Conservation (phyloP, 169 alveolate species). For the Neospora caninum region DNA sequence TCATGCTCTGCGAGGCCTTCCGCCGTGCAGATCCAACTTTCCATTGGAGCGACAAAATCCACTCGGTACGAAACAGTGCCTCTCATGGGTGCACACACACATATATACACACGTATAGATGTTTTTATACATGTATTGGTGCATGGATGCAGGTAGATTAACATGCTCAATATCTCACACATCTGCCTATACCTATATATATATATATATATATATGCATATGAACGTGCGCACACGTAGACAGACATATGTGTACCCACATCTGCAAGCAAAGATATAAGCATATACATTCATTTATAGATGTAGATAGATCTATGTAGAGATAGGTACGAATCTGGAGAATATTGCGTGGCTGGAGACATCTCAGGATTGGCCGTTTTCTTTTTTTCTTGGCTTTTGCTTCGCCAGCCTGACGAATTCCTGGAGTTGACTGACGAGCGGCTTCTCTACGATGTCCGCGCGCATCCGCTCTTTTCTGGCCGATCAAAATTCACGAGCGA, state of each 20-base stretch:
- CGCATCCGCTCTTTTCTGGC: constrained; percentile 11
- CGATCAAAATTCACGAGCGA: constrained; percentile 10
- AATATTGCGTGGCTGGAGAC: no score
- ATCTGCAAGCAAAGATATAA: background rate
- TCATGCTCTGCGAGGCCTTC: constrained; percentile 43
- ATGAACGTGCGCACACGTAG: background rate
- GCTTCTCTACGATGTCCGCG: constrained; percentile 3
- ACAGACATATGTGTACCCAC: background rate
- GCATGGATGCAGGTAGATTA: background rate
- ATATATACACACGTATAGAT: background rate
- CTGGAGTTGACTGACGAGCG: constrained; percentile 29
- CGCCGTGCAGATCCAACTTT: constrained; percentile 30
- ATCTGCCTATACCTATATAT: background rate
- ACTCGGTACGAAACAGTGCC: background rate
- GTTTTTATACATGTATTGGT: background rate
- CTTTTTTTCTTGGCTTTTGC: background rate
- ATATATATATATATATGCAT: background rate
- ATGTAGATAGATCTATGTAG: background rate
- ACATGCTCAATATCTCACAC: background rate
- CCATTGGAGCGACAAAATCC: constrained; percentile 14
- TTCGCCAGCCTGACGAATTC: constrained; percentile 19
- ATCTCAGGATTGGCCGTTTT: background rate
- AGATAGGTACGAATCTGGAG: no score
- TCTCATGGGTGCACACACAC: no score
- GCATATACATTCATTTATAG: background rate